These are phyloP conservation scores for Leptographium galeiforme DNA, from an alignment of 2,329 filamentous ascomycete genomes.

Conservation along the genomic window DNA sequence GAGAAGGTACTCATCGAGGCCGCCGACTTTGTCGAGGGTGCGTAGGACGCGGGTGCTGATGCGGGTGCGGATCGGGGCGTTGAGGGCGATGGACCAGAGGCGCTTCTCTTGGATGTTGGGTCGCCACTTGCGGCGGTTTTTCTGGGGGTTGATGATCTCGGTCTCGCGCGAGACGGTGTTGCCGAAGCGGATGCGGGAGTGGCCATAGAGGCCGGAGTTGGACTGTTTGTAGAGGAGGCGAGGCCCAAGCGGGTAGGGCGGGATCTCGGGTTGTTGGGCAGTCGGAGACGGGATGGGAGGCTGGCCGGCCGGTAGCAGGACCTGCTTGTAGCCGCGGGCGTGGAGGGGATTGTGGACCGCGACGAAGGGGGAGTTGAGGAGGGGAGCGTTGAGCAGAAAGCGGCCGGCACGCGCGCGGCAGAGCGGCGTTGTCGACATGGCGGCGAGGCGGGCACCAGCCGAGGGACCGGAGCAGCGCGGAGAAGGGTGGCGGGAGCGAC, in stretches of 20 bases:
- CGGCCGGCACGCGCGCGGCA: background rate
- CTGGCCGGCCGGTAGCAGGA: constrained; percentile 8
- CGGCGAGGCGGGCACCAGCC: background rate
- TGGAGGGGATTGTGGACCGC: background rate
- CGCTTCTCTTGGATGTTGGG: constrained; percentile 60
- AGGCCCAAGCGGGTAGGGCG: constrained; percentile 60
- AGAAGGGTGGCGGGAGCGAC: background rate
- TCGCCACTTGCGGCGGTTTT: constrained; percentile 59
- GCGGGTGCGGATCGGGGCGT: constrained; percentile 50
- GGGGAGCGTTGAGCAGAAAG: background rate
- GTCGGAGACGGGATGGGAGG: constrained; percentile 31
- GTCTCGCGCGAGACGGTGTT: constrained; percentile 60
- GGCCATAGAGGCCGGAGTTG: constrained; percentile 61
- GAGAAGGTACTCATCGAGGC: constrained; percentile 82
- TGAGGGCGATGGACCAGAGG: constrained; percentile 51
- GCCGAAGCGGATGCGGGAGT: constrained; percentile 59
- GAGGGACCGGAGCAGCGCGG: background rate
- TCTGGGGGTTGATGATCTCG: constrained; percentile 34
- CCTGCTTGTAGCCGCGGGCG: constrained; percentile 16
- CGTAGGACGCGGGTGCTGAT: constrained; percentile 57
- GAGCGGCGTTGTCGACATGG: background rate
- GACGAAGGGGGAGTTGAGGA: constrained; percentile 9
- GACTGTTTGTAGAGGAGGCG: constrained; percentile 65
- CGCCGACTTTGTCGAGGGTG: constrained; percentile 72
- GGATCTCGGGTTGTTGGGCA: constrained; percentile 29